Evolutionary conservation across 75 land plant genomes (phyloP).

Genomic region (Pinus taeda): DNA sequence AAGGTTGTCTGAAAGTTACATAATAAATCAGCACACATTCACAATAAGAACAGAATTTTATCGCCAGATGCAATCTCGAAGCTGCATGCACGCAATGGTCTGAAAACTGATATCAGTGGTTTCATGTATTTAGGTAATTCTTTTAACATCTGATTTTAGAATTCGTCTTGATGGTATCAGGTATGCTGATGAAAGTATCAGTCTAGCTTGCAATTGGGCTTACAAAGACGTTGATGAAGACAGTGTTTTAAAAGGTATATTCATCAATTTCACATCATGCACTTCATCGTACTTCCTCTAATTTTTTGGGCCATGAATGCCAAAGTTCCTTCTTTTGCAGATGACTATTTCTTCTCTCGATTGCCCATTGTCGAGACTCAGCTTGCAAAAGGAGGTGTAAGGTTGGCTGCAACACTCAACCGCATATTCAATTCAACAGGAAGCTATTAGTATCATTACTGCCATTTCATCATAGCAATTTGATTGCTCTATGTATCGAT

Average conservation of each 20-base stretch:
- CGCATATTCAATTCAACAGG: constrained; percentile 31
- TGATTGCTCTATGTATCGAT: no score
- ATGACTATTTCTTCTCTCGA: constrained; percentile 63
- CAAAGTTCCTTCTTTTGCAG: constrained; percentile 24
- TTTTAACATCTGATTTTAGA: background rate
- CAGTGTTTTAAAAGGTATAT: constrained; percentile 43
- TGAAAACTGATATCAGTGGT: no score
- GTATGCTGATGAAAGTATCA: constrained; percentile 63
- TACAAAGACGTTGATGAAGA: constrained; percentile 47
- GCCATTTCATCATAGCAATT: no score
- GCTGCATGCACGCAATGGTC: no score
- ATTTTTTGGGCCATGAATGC: background rate
- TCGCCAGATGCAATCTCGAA: no score
- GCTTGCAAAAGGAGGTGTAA: constrained; percentile 67
- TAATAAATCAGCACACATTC: no score
- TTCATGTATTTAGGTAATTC: background rate
- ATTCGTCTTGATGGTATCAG: constrained; percentile 16
- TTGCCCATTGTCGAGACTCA: constrained; percentile 46
- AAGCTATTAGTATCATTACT: no score
- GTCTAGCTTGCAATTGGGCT: constrained; percentile 63
- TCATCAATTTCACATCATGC: background rate
- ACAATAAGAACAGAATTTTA: no score
- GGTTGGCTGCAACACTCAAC: constrained; percentile 65
- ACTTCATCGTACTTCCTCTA: background rate
- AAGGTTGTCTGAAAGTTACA: no score